Evolutionary conservation across 1,284 basidiomycete species (phyloP).

Genomic region (Marasmius sp.): DNA sequence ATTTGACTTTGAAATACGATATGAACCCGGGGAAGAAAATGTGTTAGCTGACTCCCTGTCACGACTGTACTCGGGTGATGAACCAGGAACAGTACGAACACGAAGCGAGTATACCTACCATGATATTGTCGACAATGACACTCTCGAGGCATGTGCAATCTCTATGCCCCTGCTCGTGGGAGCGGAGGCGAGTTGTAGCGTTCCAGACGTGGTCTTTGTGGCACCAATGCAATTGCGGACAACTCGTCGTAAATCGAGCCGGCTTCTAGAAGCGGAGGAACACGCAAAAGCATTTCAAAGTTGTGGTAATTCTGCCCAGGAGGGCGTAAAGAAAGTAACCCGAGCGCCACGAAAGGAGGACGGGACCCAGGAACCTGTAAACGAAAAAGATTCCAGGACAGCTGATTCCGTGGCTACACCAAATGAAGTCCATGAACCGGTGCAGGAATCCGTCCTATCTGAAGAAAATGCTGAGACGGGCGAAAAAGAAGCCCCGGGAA

Average conservation of each 20-base stretch:
- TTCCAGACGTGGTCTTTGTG: not conserved
- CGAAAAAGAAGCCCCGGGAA: not conserved
- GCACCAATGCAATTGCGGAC: not conserved
- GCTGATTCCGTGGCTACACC: no score
- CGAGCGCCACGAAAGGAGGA: not conserved
- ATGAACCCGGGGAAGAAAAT: conserved; percentile 19
- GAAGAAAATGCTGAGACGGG: no score
- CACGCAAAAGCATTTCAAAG: not conserved
- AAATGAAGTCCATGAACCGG: no score
- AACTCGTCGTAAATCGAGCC: not conserved
- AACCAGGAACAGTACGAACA: conserved; percentile 18
- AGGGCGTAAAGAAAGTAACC: not conserved
- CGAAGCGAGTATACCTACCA: conserved; percentile 14
- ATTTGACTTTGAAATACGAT: conserved; percentile 18
- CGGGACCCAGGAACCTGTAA: not conserved
- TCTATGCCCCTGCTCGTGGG: not conserved
- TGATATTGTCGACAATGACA: conserved; percentile 2
- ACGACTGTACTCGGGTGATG: conserved; percentile 19
- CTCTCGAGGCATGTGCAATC: not conserved
- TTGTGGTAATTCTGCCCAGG: not conserved
- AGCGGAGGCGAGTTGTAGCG: not conserved
- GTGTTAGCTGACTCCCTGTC: conserved; percentile 16
- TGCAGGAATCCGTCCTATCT: no score
- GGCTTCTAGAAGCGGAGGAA: not conserved
- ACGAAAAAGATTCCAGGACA: no score